Conservation (phyloP, 1,284 basidiomycete species). For the Naganishia sp. region DNA sequence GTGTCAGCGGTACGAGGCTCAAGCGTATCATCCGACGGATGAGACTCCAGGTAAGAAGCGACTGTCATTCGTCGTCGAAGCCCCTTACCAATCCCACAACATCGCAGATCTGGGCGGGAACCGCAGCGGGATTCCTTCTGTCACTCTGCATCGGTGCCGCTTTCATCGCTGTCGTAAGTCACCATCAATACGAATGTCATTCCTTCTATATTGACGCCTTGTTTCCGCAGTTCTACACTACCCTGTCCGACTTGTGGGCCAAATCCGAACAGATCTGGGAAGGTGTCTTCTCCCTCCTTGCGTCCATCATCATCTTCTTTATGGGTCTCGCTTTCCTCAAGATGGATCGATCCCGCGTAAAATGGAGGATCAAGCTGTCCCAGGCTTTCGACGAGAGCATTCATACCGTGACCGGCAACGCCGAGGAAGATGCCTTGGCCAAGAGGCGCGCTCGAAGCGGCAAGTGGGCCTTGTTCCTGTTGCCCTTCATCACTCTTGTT, state of each 20-base stretch:
- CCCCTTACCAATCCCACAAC: not conserved
- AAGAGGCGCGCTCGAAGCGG: conserved; percentile 54
- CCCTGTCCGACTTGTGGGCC: conserved; percentile 59
- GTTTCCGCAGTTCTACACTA: conserved; percentile 56
- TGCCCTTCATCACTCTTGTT: conserved; percentile 85
- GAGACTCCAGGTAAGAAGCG: conserved; percentile 41
- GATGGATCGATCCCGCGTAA: conserved; percentile 68
- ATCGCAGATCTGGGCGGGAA: conserved; percentile 74
- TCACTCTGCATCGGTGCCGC: conserved; percentile 67
- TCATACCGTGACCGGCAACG: conserved; percentile 32
- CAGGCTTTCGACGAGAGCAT: conserved; percentile 66
- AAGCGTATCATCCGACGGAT: conserved; percentile 50
- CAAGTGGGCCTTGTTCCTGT: conserved; percentile 81
- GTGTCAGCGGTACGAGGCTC: conserved; percentile 36
- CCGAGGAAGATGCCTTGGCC: conserved; percentile 26
- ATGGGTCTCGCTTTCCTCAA: conserved; percentile 75
- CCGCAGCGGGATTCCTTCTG: conserved; percentile 69
- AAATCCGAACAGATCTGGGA: conserved; percentile 55
- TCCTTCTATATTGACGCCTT: not conserved
- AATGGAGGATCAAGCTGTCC: conserved; percentile 85
- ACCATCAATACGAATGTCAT: not conserved
- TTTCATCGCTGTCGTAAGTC: conserved; percentile 57
- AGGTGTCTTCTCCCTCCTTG: conserved; percentile 80
- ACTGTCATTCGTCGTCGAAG: not conserved
- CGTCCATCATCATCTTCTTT: conserved; percentile 75